Evolutionary conservation across 164 flowering plant species (phyloP).

Genomic region (Houttuynia cordata): DNA sequence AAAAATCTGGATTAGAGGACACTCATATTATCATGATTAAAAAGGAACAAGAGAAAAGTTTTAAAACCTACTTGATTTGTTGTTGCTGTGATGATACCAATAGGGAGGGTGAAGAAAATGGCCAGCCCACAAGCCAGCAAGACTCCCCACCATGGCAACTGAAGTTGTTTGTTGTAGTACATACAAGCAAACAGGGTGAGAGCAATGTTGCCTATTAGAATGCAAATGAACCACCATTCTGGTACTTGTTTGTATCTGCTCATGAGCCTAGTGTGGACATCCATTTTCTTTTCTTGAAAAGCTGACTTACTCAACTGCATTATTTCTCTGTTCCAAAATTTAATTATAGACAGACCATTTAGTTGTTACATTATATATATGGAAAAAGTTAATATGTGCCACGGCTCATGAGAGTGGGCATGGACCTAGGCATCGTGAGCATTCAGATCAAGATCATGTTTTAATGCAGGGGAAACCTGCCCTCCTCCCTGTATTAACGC

Average conservation of each 20-base stretch:
- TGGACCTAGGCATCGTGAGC: too few species aligned
- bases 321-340: constrained; percentile 35
- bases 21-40: not conserved
- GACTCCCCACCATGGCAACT: constrained; percentile 88
- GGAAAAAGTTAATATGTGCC: too few species aligned
- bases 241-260: constrained; percentile 63
- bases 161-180: constrained; percentile 62
- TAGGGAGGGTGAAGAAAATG: constrained; percentile 70
- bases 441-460: too few species aligned
- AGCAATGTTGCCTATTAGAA: constrained; percentile 46
- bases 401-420: too few species aligned
- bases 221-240: constrained; percentile 66
- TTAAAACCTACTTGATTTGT: constrained; percentile 52
- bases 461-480: too few species aligned
- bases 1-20: not conserved
- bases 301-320: constrained; percentile 58
- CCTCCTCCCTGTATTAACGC: too few species aligned
- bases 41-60: not conserved
- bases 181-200: constrained; percentile 48
- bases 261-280: constrained; percentile 74
- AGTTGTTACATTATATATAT: too few species aligned
- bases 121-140: constrained; percentile 58
- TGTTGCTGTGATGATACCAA: constrained; percentile 79
- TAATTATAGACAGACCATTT: too few species aligned
- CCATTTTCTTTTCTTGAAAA: constrained; percentile 44